Evolutionary conservation across 768 basidiomycete species (phyloP), one percentile per base, ranked within the genome.

Genomic region (Tulasnella sp.): DNA sequence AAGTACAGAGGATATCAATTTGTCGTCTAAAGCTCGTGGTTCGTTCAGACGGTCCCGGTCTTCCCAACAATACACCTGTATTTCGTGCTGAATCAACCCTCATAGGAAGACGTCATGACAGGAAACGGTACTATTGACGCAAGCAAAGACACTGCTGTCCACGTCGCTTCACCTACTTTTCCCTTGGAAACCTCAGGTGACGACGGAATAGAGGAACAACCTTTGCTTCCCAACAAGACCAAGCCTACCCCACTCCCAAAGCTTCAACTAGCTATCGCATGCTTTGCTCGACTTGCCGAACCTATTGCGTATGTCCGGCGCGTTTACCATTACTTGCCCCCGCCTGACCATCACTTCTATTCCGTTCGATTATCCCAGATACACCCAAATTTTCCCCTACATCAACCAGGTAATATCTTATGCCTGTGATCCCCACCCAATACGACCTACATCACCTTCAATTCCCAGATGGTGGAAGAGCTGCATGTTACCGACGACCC

Each of bases 311-410:
- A 40, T 14, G 51, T 17, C 12, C n/a, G n/a, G n/a, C n/a, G n/a
- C n/a, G n/a, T n/a, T n/a, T n/a, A n/a, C n/a, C n/a, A n/a, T n/a
- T n/a, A n/a, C n/a, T n/a, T n/a, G n/a, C n/a, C n/a, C n/a, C n/a
- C n/a, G n/a, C n/a, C n/a, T n/a, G n/a, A n/a, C n/a, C n/a, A n/a
- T n/a, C n/a, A n/a, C n/a, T n/a, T n/a, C n/a, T n/a, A n/a, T n/a
- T n/a, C n/a, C n/a, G n/a, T 25, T 11, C 21, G 37, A 40, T 7
- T n/a, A 15, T 17, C 7, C 2, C 9, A 9, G 15, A n/a, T 59
- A 36, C 21, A 32, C 40, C 9, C 49, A 62, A 46, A 56, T 62
- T 17, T 62, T 62, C 42, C 61, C 61, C 6, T 62, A 62, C 46
- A 46, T 62, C 2, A 62, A 62, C 40, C 41, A 53, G n/a, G 59